Evolutionary conservation across 1,284 basidiomycete species (phyloP), one percentile per base, ranked within the genome.

Genomic region (Sporisorium reilianum): DNA sequence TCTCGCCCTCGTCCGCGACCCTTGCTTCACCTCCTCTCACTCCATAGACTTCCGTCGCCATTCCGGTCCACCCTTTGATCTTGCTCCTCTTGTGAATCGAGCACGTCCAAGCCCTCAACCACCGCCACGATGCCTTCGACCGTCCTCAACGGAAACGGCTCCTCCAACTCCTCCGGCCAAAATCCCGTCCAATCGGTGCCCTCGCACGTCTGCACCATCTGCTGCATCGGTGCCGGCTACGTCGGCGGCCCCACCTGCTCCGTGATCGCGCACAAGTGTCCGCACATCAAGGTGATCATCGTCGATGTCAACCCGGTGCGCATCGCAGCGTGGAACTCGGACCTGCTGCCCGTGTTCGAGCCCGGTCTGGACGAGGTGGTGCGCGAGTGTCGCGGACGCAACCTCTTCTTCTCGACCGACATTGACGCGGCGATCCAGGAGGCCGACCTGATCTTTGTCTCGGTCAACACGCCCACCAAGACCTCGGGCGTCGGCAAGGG

Each of bases 401-500:
- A 99, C 87, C 90, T 99, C 73, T 97, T 97, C 88, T 99, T 99
- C 89, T 93, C 92, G 28, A 96, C 94, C 55, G 91, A 98, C 78
- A 93, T 99, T 79, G 95, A 98, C 87, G 91, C 91, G 84, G 93
- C 88, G 62, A 97, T 99, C 85, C 89, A 88, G 75, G 94, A 96
- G 86, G 95, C 96, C 40, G 95, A 99, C 82, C 85, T 89, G 68
- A 88, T 89, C 85, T 89, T 89, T 80, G 88, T 89, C 63, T 91
- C 90, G 67, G 92, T 95, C 83, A 98, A 98, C 88, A 99, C 97
- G 32, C 96, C 97, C 49, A 99, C 97, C 69, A 99, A 99, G 89
- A 97, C 96, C 89, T 90, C 89, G 49, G 97, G 96, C 87, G 91
- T 99, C 63, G 97, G 97, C 80, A 95, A 95, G 74, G 96, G 96